These are phyloP conservation scores for Cucumis cinereus DNA, from an alignment of 306 rosid genomes.

Conservation along the genomic window DNA sequence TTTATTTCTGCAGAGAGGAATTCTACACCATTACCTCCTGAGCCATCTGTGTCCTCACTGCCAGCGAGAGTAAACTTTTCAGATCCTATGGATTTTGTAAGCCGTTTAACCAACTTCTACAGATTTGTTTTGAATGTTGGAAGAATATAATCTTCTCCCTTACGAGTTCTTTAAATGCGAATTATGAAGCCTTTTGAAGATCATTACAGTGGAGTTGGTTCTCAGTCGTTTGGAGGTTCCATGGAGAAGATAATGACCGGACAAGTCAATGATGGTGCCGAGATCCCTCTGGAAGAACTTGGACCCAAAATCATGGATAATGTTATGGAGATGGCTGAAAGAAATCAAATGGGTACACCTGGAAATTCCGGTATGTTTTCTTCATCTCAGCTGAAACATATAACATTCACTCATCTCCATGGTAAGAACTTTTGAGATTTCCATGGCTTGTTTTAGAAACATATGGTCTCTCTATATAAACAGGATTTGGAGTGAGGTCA, in stretches of 20 bases:
- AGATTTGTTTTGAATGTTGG: neutral
- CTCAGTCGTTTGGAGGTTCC: conserved; percentile 19
- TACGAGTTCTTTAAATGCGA: conserved; percentile 10
- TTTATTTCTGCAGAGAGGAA: conserved; percentile 27
- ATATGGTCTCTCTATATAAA: conserved; percentile 4
- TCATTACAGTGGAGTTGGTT: conserved; percentile 27
- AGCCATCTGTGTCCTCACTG: conserved; percentile 34
- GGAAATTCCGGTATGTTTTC: conserved; percentile 34
- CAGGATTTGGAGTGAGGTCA: conserved; percentile 30
- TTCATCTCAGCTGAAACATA: neutral
- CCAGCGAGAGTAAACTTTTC: conserved; percentile 22
- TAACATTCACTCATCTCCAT: neutral
- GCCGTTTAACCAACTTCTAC: conserved; percentile 10
- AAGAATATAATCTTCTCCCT: conserved; percentile 1
- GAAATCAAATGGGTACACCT: conserved; percentile 29
- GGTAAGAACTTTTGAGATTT: neutral
- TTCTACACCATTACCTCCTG: conserved; percentile 41
- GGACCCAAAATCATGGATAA: conserved; percentile 24
- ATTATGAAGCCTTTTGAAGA: conserved; percentile 48
- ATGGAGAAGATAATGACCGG: conserved; percentile 23
- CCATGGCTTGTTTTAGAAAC: conserved; percentile 1
- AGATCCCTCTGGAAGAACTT: conserved; percentile 21
- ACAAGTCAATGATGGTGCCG: conserved; percentile 14
- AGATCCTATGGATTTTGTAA: conserved; percentile 34
- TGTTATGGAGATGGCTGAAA: conserved; percentile 18